Conservation (phyloP, 768 basidiomycete species). For the Tylopilus plumbeoviolaceoides region DNA sequence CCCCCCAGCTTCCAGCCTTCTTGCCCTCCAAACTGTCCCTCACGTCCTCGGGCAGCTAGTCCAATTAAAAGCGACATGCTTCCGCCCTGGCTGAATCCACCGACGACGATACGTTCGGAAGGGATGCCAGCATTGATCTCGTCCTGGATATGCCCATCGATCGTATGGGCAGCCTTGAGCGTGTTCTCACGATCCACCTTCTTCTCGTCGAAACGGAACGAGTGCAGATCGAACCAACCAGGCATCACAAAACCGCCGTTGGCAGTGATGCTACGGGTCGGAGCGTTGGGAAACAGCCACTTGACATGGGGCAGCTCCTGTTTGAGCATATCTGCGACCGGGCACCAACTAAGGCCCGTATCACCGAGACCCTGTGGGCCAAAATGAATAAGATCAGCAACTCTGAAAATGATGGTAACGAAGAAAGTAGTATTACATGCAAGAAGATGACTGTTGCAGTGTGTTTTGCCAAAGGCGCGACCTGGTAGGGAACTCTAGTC, state of each 20-base stretch:
- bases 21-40: slow-evolving; percentile 23
- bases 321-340: slow-evolving; percentile 67
- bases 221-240: slow-evolving; percentile 76
- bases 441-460: slow-evolving; percentile 86
- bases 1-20: slow-evolving; percentile 64
- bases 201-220: slow-evolving; percentile 50
- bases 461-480: slow-evolving; percentile 58
- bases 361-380: slow-evolving; percentile 68
- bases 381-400: slow-evolving; percentile 1
- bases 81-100: slow-evolving; percentile 87
- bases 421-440: slow-evolving; percentile 53
- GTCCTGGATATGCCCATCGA: slow-evolving; percentile 66
- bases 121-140: slow-evolving; percentile 74
- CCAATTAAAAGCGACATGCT: slow-evolving; percentile 76
- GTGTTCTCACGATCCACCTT: slow-evolving; percentile 62
- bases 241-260: slow-evolving; percentile 70
- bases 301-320: slow-evolving; percentile 68
- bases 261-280: slow-evolving; percentile 57
- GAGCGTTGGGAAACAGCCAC: slow-evolving; percentile 59
- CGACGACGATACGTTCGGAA: slow-evolving; percentile 70
- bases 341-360: slow-evolving; percentile 70
- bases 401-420: neutral
- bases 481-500: slow-evolving; percentile 35
- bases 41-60: slow-evolving; percentile 33
- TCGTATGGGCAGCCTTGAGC: slow-evolving; percentile 53